Percentiles rank a stretch among this genome's conserved stretches.
These are phyloP conservation scores for Amniculicola lignicola DNA, from an alignment of 495 filamentous ascomycete genomes.

Conservation along the genomic window DNA sequence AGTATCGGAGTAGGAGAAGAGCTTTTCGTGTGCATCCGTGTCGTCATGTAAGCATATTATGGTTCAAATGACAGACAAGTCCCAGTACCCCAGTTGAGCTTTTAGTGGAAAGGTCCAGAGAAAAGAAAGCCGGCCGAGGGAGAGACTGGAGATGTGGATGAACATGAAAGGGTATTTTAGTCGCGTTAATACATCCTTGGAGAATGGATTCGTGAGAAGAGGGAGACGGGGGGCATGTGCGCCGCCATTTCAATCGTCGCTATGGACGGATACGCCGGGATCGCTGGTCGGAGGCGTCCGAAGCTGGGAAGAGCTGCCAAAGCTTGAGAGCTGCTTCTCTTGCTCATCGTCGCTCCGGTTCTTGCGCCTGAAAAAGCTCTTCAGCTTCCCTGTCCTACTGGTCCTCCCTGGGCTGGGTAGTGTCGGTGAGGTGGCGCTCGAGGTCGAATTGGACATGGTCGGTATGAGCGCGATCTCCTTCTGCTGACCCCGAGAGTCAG, in stretches of 20 bases:
- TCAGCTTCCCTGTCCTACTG: constrained; percentile 24
- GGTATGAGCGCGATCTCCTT: constrained; percentile 25
- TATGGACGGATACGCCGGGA: constrained; percentile 20
- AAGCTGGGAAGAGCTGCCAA: constrained; percentile 27
- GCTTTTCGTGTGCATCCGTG: too few species aligned
- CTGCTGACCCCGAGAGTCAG: constrained; percentile 15
- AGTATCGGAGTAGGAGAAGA: too few species aligned
- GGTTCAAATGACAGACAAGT: too few species aligned
- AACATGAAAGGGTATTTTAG: too few species aligned
- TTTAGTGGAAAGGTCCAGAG: too few species aligned
- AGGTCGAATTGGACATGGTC: constrained; percentile 20
- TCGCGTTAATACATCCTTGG: too few species aligned
- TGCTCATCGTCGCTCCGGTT: constrained; percentile 15
- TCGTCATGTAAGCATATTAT: too few species aligned
- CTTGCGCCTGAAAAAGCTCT: constrained; percentile 31
- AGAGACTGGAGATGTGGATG: too few species aligned
- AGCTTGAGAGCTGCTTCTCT: constrained; percentile 25
- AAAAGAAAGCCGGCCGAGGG: too few species aligned
- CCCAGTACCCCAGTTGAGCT: too few species aligned
- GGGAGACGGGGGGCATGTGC: too few species aligned
- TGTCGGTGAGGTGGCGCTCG: constrained; percentile 23
- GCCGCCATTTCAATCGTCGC: constrained; percentile 30
- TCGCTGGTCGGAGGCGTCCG: constrained; percentile 29
- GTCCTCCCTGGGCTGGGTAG: constrained; percentile 12
- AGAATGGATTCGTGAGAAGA: too few species aligned